Evolutionary conservation across 2,329 filamentous ascomycete species (phyloP).

Genomic region (Cladosporium sp.): DNA sequence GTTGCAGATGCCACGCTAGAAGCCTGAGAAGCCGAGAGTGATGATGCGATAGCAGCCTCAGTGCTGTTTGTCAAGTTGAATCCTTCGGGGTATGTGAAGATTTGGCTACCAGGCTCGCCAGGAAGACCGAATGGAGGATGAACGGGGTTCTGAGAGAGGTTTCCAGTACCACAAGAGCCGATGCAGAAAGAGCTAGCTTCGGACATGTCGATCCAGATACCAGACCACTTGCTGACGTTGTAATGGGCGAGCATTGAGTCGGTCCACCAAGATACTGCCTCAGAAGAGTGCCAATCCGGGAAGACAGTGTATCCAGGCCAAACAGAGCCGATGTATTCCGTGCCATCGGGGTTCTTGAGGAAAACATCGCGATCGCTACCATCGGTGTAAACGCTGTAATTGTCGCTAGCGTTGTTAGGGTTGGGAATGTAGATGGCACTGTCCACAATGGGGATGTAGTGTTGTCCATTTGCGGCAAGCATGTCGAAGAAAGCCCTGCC

Average conservation of each 20-base stretch:
- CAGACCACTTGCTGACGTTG: conserved; percentile 50
- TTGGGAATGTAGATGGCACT: conserved; percentile 68
- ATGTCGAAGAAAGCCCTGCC: conserved; percentile 49
- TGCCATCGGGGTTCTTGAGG: conserved; percentile 33
- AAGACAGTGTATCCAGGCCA: conserved; percentile 52
- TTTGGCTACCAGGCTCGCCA: conserved; percentile 57
- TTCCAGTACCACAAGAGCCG: conserved; percentile 64
- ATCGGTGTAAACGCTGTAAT: conserved; percentile 42
- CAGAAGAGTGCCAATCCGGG: conserved; percentile 56
- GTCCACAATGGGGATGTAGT: conserved; percentile 59
- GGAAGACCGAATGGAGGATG: conserved; percentile 63
- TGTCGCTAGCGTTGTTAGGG: conserved; percentile 61
- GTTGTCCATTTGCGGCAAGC: conserved; percentile 51
- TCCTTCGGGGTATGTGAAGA: conserved; percentile 59
- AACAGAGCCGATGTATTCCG: conserved; percentile 38
- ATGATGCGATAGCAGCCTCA: conserved; percentile 57
- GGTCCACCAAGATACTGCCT: conserved; percentile 56
- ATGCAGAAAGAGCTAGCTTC: conserved; percentile 63
- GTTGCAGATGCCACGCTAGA: conserved; percentile 34
- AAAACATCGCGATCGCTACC: conserved; percentile 32
- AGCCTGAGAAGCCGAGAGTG: conserved; percentile 49
- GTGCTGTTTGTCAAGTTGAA: conserved; percentile 66
- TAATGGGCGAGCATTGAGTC: conserved; percentile 50
- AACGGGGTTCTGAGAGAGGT: conserved; percentile 62
- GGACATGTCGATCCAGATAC: conserved; percentile 58